Conservation (phyloP, 2,329 filamentous ascomycete species). For the Ascochyta rabiei region DNA sequence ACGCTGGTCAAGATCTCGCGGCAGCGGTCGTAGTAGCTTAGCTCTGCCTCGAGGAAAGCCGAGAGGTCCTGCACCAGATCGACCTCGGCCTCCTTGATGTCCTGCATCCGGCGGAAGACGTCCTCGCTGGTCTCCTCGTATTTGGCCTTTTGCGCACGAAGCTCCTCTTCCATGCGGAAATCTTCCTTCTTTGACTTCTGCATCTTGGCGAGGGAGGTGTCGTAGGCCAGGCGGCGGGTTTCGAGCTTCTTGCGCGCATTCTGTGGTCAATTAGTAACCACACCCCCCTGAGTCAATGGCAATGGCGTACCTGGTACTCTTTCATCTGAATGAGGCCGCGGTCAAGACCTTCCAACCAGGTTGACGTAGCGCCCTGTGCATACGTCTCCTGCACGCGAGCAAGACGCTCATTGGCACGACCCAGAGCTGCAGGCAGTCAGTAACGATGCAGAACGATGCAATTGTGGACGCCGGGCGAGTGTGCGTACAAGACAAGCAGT, state of each 20-base stretch:
- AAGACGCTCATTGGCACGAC: slow-evolving; percentile 85
- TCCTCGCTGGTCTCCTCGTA: slow-evolving; percentile 96
- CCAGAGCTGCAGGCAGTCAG: slow-evolving; percentile 63
- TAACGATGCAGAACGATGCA: slow-evolving; percentile 1
- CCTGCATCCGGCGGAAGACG: slow-evolving; percentile 89
- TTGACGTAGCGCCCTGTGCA: slow-evolving; percentile 74
- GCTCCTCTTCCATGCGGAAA: slow-evolving; percentile 89
- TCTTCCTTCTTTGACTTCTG: slow-evolving; percentile 94
- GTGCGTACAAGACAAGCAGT: slow-evolving; percentile 73
- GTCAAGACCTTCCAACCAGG: slow-evolving; percentile 92
- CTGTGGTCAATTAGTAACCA: slow-evolving; percentile 49
- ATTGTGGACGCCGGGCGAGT: neutral
- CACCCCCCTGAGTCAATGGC: neutral
- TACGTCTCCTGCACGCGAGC: slow-evolving; percentile 86
- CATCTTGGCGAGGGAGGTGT: slow-evolving; percentile 87
- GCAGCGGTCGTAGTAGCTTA: slow-evolving; percentile 90
- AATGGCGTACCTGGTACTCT: slow-evolving; percentile 80
- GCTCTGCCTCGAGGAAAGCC: slow-evolving; percentile 83
- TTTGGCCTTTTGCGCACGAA: slow-evolving; percentile 88
- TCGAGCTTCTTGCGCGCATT: slow-evolving; percentile 92
- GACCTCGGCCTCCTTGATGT: slow-evolving; percentile 89
- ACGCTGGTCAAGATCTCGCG: slow-evolving; percentile 78
- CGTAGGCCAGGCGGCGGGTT: slow-evolving; percentile 84
- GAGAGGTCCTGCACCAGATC: slow-evolving; percentile 82
- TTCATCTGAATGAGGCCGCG: slow-evolving; percentile 93